phyloP scores from a whole-genome alignment of 2,329 filamentous ascomycete species.

The Penicillium sp. region DNA sequence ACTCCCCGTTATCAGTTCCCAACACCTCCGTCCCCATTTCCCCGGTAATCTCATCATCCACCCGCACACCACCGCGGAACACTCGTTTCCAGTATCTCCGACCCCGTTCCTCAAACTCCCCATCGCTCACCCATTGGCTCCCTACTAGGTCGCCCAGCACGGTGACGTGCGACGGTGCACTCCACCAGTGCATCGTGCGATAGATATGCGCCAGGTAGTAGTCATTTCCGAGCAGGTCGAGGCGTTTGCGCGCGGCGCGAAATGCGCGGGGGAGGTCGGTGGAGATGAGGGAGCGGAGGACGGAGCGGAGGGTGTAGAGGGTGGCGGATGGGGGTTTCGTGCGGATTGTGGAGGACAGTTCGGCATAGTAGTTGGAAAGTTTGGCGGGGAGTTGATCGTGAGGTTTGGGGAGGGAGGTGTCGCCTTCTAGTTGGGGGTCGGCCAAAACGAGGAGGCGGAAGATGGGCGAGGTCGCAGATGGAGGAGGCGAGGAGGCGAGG shows the following conservation, averaged over 20 bases:
- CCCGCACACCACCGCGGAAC: slow-evolving; percentile 58
- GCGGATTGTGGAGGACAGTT: no score
- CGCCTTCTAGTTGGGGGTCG: slow-evolving; percentile 88
- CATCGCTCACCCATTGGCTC: slow-evolving; percentile 85
- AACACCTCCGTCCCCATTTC: no score
- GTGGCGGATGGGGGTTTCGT: no score
- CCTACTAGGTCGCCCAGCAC: slow-evolving; percentile 87
- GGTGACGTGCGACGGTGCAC: slow-evolving; percentile 71
- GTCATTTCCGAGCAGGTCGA: slow-evolving; percentile 90
- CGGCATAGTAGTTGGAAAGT: slow-evolving; percentile 30
- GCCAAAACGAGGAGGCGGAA: slow-evolving; percentile 81
- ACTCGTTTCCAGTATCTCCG: slow-evolving; percentile 71
- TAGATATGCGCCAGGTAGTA: slow-evolving; percentile 91
- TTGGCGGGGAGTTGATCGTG: slow-evolving; percentile 36
- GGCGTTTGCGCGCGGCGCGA: slow-evolving; percentile 61
- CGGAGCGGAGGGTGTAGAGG: slow-evolving; percentile 6
- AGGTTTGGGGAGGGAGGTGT: slow-evolving; percentile 74
- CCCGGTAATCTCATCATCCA: slow-evolving; percentile 43
- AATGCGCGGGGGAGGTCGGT: slow-evolving; percentile 40
- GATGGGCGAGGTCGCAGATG: slow-evolving; percentile 56
- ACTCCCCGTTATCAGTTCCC: no score
- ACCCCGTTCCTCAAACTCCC: slow-evolving; percentile 68
- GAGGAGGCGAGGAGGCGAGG: no score
- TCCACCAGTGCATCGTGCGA: slow-evolving; percentile 72
- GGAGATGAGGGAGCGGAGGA: slow-evolving; percentile 18